phyloP scores from a whole-genome alignment of 345 rosid species.

The Sapria himalayana region DNA sequence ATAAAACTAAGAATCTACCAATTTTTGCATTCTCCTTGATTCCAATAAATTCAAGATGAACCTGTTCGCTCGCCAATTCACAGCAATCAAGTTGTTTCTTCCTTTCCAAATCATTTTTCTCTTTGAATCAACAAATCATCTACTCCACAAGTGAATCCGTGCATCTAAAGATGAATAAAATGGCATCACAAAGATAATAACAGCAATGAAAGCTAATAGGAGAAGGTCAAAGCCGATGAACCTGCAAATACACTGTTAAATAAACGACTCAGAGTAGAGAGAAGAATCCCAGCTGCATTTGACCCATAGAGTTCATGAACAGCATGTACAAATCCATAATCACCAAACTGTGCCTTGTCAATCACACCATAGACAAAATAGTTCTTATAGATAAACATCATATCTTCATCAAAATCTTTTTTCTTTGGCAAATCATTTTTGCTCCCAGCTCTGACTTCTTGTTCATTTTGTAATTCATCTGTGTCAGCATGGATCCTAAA shows the following conservation, averaged over 20 bases:
- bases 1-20: no score
- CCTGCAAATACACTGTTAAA: conserved; percentile 88
- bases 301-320: conserved; percentile 90
- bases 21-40: conserved; percentile 20
- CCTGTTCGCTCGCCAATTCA: conserved; percentile 45
- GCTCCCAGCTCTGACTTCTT: not conserved
- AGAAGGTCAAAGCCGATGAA: conserved; percentile 12
- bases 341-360: conserved; percentile 97
- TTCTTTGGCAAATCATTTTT: no score
- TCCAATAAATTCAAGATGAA: conserved; percentile 52
- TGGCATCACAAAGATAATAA: no score
- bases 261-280: conserved; percentile 73
- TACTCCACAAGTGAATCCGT: conserved; percentile 94
- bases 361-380: conserved; percentile 72
- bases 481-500: conserved; percentile 28
- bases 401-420: conserved; percentile 47
- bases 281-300: conserved; percentile 66
- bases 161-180: no score
- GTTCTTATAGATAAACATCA: conserved; percentile 40
- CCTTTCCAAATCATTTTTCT: conserved; percentile 43
- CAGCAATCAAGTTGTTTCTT: conserved; percentile 52
- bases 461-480: conserved; percentile 4
- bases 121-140: conserved; percentile 72
- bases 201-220: no score
- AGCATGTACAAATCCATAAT: conserved; percentile 82